Base-by-base conservation (phyloP, 1,139 yeast species). In the Spathaspora jeffriesii region DNA sequence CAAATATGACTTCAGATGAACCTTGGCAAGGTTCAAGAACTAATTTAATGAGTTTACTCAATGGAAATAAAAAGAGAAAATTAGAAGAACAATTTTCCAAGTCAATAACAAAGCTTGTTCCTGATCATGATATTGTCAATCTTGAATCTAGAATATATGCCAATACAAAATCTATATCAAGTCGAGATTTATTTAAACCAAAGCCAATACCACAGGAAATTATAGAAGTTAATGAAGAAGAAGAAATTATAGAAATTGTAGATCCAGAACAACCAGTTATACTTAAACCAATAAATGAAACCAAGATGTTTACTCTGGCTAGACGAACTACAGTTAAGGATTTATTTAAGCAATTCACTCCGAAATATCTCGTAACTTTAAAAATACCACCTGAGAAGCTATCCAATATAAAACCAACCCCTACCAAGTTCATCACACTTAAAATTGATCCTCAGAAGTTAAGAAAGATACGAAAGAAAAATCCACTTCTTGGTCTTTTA, bases 311-410 rank as follows among this genome's bases (percentile, higher is more conserved):
- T 23, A 44, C 47, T 8, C 46, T 42, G 5, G 48, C 47, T 7
- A 67, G 64, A 52, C 50, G 61, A 32, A 59, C 66, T 0, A 55
- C 71, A 2, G 67, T 64, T 0, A 59, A 47, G 44, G 64, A 61
- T 39, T 47, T 64, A 6, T 53, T 65, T 18, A 41, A 46, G 32
- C 36, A 44, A 10, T 50, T 54, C 34, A 52, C 45, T 31, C 48
- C 49, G 40, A 34, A 28, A 28, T 43, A 27, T 11, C 4, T 43
- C 23, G 44, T 47, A 2, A 39, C 37, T 18, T 27, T 50, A 11
- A 40, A 32, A 25, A 10, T 43, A 9, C 6, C 27, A 8, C 37
- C 42, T 7, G 23, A 34, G 13, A 34, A 17, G 11, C 11, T 34
- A 34, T n/a, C 14, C 14, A 34, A 18, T 34, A 34, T 9, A n/a